phyloP scores from a whole-genome alignment of 2,329 filamentous ascomycete genomes.

The Colletotrichum chrysophilum region DNA sequence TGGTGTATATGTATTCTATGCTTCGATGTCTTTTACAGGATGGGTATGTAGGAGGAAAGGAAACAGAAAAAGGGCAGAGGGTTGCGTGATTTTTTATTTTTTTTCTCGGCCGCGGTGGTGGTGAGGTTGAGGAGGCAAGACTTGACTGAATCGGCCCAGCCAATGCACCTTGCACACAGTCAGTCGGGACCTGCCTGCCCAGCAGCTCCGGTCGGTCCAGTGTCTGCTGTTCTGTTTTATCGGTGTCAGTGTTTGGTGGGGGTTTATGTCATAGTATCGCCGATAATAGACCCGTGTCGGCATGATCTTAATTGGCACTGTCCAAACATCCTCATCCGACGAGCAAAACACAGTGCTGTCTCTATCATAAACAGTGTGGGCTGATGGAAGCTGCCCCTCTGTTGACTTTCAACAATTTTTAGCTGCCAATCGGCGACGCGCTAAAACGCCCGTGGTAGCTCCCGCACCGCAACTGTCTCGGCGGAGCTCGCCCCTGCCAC shows the following conservation, averaged over 20 bases:
- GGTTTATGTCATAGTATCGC: constrained; percentile 20
- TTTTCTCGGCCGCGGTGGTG: constrained; percentile 23
- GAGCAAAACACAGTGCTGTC: neutral
- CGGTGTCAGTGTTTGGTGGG: constrained; percentile 19
- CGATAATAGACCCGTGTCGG: constrained; percentile 14
- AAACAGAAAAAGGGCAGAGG: neutral
- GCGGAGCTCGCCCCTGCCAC: constrained; percentile 11
- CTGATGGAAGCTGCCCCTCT: constrained; percentile 20
- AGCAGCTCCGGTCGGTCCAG: neutral
- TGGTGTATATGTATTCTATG: constrained; percentile 32
- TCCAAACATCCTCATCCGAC: neutral
- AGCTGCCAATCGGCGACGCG: constrained; percentile 20
- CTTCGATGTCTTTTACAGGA: constrained; percentile 5
- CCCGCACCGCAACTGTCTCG: constrained; percentile 5
- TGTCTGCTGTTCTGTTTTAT: constrained; percentile 13
- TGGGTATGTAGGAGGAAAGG: neutral
- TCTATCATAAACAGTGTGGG: neutral
- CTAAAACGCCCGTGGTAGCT: constrained; percentile 15
- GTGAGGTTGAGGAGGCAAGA: constrained; percentile 25
- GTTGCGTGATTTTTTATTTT: constrained; percentile 36
- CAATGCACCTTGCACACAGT: constrained; percentile 5
- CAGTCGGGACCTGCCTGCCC: neutral
- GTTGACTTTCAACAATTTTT: constrained; percentile 25
- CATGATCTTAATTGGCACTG: neutral
- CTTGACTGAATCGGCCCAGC: constrained; percentile 20